Percentiles rank a stretch among this genome's conserved stretches.
phyloP scores from a whole-genome alignment of 1,284 basidiomycete genomes.

The Kwoniella shivajii region DNA sequence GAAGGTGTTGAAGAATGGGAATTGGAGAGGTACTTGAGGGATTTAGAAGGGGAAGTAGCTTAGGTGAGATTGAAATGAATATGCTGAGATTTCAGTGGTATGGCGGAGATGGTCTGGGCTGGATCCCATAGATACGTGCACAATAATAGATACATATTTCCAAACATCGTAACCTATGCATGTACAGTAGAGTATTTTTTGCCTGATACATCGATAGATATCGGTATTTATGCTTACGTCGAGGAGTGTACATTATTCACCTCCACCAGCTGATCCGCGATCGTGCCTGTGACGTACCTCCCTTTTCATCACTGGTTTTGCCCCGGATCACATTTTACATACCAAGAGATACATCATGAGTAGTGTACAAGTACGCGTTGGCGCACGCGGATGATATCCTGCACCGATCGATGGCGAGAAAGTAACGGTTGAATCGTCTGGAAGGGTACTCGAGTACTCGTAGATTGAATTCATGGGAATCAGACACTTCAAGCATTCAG shows the following conservation, averaged over 20 bases:
- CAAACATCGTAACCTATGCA: too few species aligned
- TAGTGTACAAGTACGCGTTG: background rate
- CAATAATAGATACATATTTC: too few species aligned
- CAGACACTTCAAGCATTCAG: too few species aligned
- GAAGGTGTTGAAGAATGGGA: conserved; percentile 28
- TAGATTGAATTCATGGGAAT: background rate
- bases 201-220: background rate
- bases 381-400: too few species aligned
- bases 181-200: too few species aligned
- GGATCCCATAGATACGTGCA: background rate
- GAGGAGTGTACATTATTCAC: too few species aligned
- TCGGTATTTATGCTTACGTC: too few species aligned
- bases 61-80: background rate
- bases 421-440: background rate
- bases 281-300: conserved; percentile 20
- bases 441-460: background rate
- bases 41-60: conserved; percentile 10
- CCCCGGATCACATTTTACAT: conserved; percentile 1
- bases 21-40: conserved; percentile 24
- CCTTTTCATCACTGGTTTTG: too few species aligned
- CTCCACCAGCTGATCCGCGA: background rate
- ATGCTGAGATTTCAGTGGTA: background rate
- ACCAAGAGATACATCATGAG: conserved; percentile 5
- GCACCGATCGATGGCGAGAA: conserved; percentile 7
- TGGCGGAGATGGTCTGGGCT: background rate